phyloP scores from a whole-genome alignment of 129 eudicot species.

The Logfia minima region DNA sequence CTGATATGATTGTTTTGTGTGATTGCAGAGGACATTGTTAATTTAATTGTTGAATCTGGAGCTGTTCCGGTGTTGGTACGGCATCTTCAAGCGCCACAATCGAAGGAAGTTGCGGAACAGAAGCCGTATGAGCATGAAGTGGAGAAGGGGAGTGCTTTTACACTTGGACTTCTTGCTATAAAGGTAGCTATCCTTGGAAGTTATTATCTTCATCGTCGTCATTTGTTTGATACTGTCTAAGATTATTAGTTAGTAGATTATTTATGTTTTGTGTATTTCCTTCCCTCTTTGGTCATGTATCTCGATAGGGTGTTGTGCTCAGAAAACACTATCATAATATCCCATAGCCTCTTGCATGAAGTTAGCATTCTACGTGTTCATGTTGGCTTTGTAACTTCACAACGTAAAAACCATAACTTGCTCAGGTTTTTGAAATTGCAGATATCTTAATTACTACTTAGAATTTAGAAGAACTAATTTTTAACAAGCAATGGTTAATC shows the following conservation, averaged over 20 bases:
- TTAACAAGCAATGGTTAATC: background rate
- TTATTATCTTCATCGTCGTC: background rate
- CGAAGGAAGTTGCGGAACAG: slow-evolving; percentile 25
- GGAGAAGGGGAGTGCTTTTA: slow-evolving; percentile 63
- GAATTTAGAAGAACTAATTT: slow-evolving; percentile 1
- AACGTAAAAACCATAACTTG: background rate
- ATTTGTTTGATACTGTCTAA: slow-evolving; percentile 10
- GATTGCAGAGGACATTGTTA: slow-evolving; percentile 56
- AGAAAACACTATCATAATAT: background rate
- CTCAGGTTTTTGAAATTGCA: background rate
- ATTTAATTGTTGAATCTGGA: slow-evolving; percentile 51
- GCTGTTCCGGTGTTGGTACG: slow-evolving; percentile 55
- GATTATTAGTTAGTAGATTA: background rate
- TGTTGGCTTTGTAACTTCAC: background rate
- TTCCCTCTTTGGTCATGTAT: slow-evolving; percentile 8
- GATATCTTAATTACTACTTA: slow-evolving; percentile 9
- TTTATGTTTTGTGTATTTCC: background rate
- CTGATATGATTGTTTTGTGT: slow-evolving; percentile 15
- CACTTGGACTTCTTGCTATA: slow-evolving; percentile 63
- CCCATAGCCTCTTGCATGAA: background rate
- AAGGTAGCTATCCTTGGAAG: slow-evolving; percentile 38
- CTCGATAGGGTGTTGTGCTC: background rate
- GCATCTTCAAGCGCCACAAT: slow-evolving; percentile 51
- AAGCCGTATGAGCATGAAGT: slow-evolving; percentile 58
- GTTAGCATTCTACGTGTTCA: background rate